A percentile compares a stretch with the other conserved stretches of the same genome.
Conservation (phyloP, 2,329 filamentous ascomycete genomes). For the Amauroascus verrucosus region DNA sequence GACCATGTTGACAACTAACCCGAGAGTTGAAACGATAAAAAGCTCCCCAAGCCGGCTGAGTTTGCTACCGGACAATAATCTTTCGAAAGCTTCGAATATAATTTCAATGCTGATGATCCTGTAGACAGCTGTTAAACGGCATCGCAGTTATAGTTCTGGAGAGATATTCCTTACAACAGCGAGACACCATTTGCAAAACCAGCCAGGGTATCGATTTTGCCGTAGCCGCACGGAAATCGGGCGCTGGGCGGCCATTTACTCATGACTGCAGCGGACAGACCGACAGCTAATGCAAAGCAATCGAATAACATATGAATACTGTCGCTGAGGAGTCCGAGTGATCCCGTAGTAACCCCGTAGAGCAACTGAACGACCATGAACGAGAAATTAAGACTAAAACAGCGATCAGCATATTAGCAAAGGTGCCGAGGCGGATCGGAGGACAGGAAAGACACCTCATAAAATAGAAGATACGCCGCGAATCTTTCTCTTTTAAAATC, state of each 20-base stretch:
- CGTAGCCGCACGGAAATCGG: constrained; percentile 86
- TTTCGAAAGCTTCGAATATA: constrained; percentile 83
- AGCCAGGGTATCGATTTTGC: constrained; percentile 91
- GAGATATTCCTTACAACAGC: constrained; percentile 55
- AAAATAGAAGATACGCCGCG: constrained; percentile 91
- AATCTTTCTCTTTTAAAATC: constrained; percentile 83
- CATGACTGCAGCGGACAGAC: constrained; percentile 82
- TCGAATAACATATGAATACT: constrained; percentile 99
- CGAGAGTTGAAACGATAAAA: constrained; percentile 75
- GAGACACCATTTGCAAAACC: constrained; percentile 96
- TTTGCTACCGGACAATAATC: constrained; percentile 71
- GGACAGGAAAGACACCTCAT: constrained; percentile 58
- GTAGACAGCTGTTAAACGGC: neutral
- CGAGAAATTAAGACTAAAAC: constrained; percentile 66
- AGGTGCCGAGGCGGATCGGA: neutral
- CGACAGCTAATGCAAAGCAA: constrained; percentile 82
- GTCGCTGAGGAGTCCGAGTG: constrained; percentile 86
- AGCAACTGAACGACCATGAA: constrained; percentile 95
- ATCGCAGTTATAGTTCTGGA: neutral
- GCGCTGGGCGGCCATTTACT: constrained; percentile 91
- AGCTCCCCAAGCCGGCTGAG: constrained; percentile 78
- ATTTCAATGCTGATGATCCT: constrained; percentile 93
- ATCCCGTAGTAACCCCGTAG: constrained; percentile 89
- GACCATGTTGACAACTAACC: constrained; percentile 80
- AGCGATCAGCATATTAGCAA: neutral